Evolutionary conservation across 345 rosid genomes (phyloP), one percentile per base, ranked within the genome.

Genomic region (Salix udensis): DNA sequence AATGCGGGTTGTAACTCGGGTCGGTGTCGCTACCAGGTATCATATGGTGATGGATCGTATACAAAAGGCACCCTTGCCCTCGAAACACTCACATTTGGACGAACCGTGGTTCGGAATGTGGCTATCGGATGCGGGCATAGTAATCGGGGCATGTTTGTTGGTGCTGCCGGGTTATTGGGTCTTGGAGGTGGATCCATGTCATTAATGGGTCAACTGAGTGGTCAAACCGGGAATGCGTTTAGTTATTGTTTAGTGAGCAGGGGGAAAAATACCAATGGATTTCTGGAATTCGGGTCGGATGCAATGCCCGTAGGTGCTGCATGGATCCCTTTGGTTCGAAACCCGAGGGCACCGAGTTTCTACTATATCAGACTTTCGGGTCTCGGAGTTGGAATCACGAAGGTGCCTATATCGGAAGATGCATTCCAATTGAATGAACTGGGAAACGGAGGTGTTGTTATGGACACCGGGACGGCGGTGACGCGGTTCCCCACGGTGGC

Each of bases 381-480:
- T 31, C 91, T 96, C 0, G 97, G 96, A 7, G 94, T 96, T 0
- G 99, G 99, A 24, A 94, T 93, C 31, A 52, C 80, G 16, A 82
- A 50, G 61, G 83, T 96, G 58, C 84, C 94, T 18, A 72, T 92
- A 60, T 82, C 99, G 0, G 98, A 92, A 67, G 84, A 76, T 2
- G 40, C 78, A 0, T 96, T 96, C 74, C 81, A 39, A 15, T 18
- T 93, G 0, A 82, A 80, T 0, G 95, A 92, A 34, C 60, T 81
- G 36, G 98, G 99, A 0, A 78, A 82, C 0, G 97, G 97, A 0
- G 99, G 99, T 1, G 99, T 96, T 15, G 99, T 96, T 7, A 93
- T 96, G 98, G 99, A 96, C 79, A 96, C 99, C 0, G 99, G 99
- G 11, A 96, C 99, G 0, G 98, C 99, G 3, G 99, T 96, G 30